phyloP scores from a whole-genome alignment of 371 early-diverging fungal genomes.

The Saksenaea vasiformis region DNA sequence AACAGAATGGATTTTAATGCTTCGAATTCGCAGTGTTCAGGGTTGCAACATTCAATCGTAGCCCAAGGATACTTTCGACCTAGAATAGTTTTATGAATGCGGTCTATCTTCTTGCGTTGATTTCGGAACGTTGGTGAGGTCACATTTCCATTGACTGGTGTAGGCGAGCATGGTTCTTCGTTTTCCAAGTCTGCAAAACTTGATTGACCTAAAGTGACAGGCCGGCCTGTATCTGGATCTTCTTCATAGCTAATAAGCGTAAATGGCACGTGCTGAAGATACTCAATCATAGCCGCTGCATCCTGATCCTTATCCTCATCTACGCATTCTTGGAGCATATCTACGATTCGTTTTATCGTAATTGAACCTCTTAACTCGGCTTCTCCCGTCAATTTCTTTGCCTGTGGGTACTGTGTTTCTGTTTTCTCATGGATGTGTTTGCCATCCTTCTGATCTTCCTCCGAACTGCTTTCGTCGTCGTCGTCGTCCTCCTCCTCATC shows the following conservation, averaged over 20 bases:
- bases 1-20: conserved; percentile 54
- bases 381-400: neutral
- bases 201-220: conserved; percentile 8
- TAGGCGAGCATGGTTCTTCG: neutral
- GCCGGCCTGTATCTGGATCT: conserved; percentile 33
- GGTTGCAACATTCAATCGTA: conserved; percentile 80
- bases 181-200: neutral
- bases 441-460: conserved; percentile 31
- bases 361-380: neutral
- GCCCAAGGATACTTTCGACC: conserved; percentile 99
- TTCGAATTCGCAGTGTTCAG: conserved; percentile 83
- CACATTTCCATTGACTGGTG: neutral
- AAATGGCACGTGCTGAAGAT: conserved; percentile 61
- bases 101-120: neutral
- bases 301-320: conserved; percentile 40
- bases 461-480: conserved; percentile 15
- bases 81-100: conserved; percentile 11
- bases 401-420: neutral
- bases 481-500: conserved; percentile 31
- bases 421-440: conserved; percentile 18
- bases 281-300: conserved; percentile 34
- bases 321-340: conserved; percentile 28
- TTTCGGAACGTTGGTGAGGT: neutral
- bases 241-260: conserved; percentile 76
- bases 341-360: conserved; percentile 9